Conservation (phyloP, 176 grass and related monocot genomes). For the maize (Zea mays) region Zm-B73-REFERENCE-NAM-5.0 NC_050097.1:139938001-139938500, state of each 20-base stretch:
- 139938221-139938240: slow-evolving; percentile 62
- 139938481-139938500: neutral
- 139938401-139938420: neutral
- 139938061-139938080: slow-evolving; percentile 60
- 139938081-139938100: slow-evolving; percentile 57
- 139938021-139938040: slow-evolving; percentile 54
- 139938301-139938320: slow-evolving; percentile 73
- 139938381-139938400: slow-evolving; percentile 36
- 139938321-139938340: slow-evolving; percentile 66
- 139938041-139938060: slow-evolving; percentile 71
- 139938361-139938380: slow-evolving; percentile 85
- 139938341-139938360: slow-evolving; percentile 84
- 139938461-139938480: neutral
- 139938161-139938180: slow-evolving; percentile 60
- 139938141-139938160: slow-evolving; percentile 58
- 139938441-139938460: neutral
- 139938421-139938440: neutral
- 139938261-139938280: slow-evolving; percentile 73
- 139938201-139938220: slow-evolving; percentile 64
- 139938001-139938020: slow-evolving; percentile 59
- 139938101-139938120: slow-evolving; percentile 55
- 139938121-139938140: slow-evolving; percentile 59
- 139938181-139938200: slow-evolving; percentile 68
- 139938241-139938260: slow-evolving; percentile 65
- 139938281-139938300: slow-evolving; percentile 80